Evolutionary conservation across 2,329 filamentous ascomycete species (phyloP), one percentile per base, ranked within the genome.

Genomic region (Neophaeococcomyces aloes): DNA sequence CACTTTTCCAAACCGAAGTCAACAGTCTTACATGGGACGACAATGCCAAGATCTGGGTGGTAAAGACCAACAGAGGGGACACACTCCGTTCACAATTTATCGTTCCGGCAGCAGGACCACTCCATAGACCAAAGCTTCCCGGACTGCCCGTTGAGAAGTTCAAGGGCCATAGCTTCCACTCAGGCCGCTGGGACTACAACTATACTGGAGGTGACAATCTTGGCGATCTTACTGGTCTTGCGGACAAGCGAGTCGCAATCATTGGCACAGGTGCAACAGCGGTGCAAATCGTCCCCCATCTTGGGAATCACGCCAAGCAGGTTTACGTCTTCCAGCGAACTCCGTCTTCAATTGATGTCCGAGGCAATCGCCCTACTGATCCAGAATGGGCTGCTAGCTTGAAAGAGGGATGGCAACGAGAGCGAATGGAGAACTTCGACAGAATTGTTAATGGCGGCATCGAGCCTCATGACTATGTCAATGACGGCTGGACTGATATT

Each of bases 101-200:
- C 2, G 57, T 65, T 7, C 56, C 59, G 4, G 64, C 64, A 3
- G 57, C 60, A 17, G 67, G 68, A 3, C 66, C 69, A 17, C 61
- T 53, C 3, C 43, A 46, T 21, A 29, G 42, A 15, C 50, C 50
- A 13, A 50, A 50, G 31, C 35, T 53, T 2, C 50, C 50, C 2
- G 54, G 58, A 2, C 52, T 60, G 17, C 53, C 53, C 18, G 49
- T 53, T 0, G 45, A 49, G 2, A 37, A 39, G 0, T 71, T 67
- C 50, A 48, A 61, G 29, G 66, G 67, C 10, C 53, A 62, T 3
- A 58, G 59, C 30, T 68, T 70, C 45, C 68, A 71, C 51, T 65
- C 67, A 1, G 55, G 59, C 3, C 60, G 66, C 8, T 71, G 68
- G 68, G 58, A 68, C 43, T 70, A 67, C 40, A 48, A 54, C 3